Percentiles rank a stretch among this genome's conserved stretches.
Evolutionary conservation across 352 stramenopile species (phyloP).

Genomic region (Phytophthora idaei): DNA sequence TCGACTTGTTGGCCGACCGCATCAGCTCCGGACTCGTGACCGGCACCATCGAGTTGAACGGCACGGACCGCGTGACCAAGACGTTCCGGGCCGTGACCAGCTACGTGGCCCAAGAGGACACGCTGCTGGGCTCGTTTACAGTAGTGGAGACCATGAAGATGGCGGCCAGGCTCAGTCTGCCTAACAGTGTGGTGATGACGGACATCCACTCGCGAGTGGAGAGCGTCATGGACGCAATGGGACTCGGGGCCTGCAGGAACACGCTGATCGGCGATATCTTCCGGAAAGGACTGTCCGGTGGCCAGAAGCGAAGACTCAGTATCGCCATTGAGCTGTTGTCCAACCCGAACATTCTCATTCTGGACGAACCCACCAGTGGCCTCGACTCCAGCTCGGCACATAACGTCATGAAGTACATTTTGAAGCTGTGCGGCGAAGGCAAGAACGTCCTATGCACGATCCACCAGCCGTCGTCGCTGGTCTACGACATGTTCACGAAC

Average conservation of each 20-base stretch:
- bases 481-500: constrained; percentile 71
- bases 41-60: constrained; percentile 56
- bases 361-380: constrained; percentile 76
- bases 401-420: constrained; percentile 55
- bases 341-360: constrained; percentile 68
- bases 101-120: constrained; percentile 72
- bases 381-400: constrained; percentile 55
- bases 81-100: constrained; percentile 47
- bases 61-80: constrained; percentile 31
- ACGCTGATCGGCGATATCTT: constrained; percentile 80
- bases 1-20: constrained; percentile 65
- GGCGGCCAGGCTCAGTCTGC: constrained; percentile 59
- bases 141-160: constrained; percentile 71
- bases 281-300: constrained; percentile 68
- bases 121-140: constrained; percentile 67
- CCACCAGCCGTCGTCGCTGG: constrained; percentile 66
- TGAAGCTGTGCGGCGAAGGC: constrained; percentile 38
- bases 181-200: constrained; percentile 31
- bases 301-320: constrained; percentile 73
- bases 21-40: constrained; percentile 47
- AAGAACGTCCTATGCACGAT: constrained; percentile 70
- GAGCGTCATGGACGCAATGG: constrained; percentile 54
- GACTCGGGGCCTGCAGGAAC: constrained; percentile 39
- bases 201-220: constrained; percentile 43
- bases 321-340: constrained; percentile 81